These are phyloP conservation scores for Zasmidium angulare DNA, from an alignment of 2,329 filamentous ascomycete genomes.

Conservation along the genomic window DNA sequence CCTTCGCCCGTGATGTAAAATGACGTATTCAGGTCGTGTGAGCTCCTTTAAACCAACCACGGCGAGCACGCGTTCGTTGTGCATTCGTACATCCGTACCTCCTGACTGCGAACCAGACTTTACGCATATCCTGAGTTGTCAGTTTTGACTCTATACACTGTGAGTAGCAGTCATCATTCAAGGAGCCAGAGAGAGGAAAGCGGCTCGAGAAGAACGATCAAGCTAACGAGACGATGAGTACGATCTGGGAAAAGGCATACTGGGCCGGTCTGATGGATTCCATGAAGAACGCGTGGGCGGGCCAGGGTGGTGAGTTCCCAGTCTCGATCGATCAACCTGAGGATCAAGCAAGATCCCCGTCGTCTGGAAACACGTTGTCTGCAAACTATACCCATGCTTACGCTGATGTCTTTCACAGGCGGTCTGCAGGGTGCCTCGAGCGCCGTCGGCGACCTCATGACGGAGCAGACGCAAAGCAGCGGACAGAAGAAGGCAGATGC, in stretches of 20 bases:
- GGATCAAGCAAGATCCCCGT: neutral
- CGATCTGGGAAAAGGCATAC: constrained; percentile 6
- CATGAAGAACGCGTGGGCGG: constrained; percentile 34
- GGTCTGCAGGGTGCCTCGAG: constrained; percentile 29
- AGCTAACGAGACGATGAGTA: neutral
- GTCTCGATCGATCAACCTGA: too few relatives aligned
- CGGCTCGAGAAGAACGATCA: neutral
- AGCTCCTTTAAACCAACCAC: neutral
- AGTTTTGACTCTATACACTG: neutral
- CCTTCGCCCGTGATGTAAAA: neutral
- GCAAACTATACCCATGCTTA: neutral
- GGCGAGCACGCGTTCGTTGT: neutral
- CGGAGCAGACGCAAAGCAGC: constrained; percentile 26
- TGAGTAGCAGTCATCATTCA: neutral
- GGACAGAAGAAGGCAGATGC: constrained; percentile 31
- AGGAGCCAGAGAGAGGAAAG: neutral
- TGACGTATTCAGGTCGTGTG: neutral
- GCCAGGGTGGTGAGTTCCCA: constrained; percentile 24
- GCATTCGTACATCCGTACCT: neutral
- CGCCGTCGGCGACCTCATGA: constrained; percentile 28
- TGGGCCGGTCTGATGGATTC: constrained; percentile 22
- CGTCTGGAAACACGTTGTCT: neutral
- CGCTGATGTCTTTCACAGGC: constrained; percentile 14
- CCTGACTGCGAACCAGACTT: neutral
- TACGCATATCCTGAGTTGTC: neutral